These are phyloP conservation scores for Wickerhamiella occidentalis DNA, from an alignment of 805 yeast genomes.

Conservation along the genomic window DNA sequence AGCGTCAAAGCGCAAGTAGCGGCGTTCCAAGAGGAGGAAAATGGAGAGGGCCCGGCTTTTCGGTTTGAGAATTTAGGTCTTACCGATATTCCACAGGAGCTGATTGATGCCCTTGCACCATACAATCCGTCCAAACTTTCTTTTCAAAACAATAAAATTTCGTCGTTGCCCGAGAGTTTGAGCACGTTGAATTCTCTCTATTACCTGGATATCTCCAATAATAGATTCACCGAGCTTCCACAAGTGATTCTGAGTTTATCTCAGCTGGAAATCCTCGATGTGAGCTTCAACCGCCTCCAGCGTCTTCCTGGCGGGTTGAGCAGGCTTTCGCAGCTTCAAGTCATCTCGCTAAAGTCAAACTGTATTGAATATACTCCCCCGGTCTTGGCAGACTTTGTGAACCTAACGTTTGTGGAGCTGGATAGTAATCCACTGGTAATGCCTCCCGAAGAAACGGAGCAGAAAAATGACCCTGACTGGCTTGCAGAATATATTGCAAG, in stretches of 20 bases:
- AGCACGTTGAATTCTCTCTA: constrained; percentile 33
- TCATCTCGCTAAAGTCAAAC: constrained; percentile 52
- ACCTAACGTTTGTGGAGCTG: constrained; percentile 46
- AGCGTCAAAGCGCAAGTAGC: constrained; percentile 7
- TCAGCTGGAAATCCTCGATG: constrained; percentile 51
- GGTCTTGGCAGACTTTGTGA: constrained; percentile 38
- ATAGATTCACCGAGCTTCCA: constrained; percentile 45
- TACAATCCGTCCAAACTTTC: constrained; percentile 32
- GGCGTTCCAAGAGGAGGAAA: background rate
- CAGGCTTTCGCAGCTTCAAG: constrained; percentile 33
- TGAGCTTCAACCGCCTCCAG: constrained; percentile 45
- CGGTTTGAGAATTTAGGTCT: constrained; percentile 12
- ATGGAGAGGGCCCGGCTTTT: constrained; percentile 9
- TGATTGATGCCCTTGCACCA: constrained; percentile 10
- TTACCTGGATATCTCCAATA: constrained; percentile 56
- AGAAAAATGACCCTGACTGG: constrained; percentile 24
- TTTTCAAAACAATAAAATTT: constrained; percentile 40
- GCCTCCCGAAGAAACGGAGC: constrained; percentile 13
- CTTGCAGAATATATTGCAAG: constrained; percentile 25
- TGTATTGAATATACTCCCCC: constrained; percentile 44
- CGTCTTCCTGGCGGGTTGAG: constrained; percentile 36
- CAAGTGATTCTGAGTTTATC: constrained; percentile 26
- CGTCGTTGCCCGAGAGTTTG: constrained; percentile 30
- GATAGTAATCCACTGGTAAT: constrained; percentile 48
- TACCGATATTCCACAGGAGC: constrained; percentile 8